Conservation (phyloP, 2,329 filamentous ascomycete species). For the Plectosphaerella sp. region DNA sequence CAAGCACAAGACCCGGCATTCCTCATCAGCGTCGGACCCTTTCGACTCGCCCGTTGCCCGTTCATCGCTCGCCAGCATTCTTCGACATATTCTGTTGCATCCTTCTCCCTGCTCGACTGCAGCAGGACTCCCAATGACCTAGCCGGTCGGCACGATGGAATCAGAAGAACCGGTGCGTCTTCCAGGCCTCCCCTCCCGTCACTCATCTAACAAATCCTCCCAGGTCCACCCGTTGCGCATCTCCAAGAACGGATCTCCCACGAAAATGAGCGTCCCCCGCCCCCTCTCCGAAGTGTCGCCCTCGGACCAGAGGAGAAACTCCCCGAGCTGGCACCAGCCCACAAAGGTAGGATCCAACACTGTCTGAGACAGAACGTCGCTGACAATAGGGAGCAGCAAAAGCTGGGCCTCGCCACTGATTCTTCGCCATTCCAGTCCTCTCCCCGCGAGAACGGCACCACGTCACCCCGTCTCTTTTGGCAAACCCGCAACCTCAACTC, state of each 20-base stretch:
- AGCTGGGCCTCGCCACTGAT: slow-evolving; percentile 65
- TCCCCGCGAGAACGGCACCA: slow-evolving; percentile 55
- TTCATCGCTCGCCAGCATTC: slow-evolving; percentile 4
- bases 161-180: slow-evolving; percentile 12
- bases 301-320: slow-evolving; percentile 83
- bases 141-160: slow-evolving; percentile 7
- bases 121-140: background rate
- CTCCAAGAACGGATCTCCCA: slow-evolving; percentile 65
- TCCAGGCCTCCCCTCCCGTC: background rate
- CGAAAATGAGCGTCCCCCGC: slow-evolving; percentile 62
- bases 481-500: slow-evolving; percentile 68
- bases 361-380: slow-evolving; percentile 16
- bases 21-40: background rate
- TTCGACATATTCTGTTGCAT: slow-evolving; percentile 8
- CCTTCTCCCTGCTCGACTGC: background rate
- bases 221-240: slow-evolving; percentile 78
- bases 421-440: slow-evolving; percentile 85
- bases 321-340: slow-evolving; percentile 74
- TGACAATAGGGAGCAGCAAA: slow-evolving; percentile 40
- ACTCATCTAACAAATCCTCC: background rate
- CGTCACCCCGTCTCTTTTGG: slow-evolving; percentile 88
- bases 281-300: slow-evolving; percentile 87
- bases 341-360: slow-evolving; percentile 55
- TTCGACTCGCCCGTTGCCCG: background rate
- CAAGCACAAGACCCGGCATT: slow-evolving; percentile 9